Evolutionary conservation across 176 grass and related monocot species (phyloP), one percentile per base, ranked within the genome.

Genomic region (Phyllostachys edulis): DNA sequence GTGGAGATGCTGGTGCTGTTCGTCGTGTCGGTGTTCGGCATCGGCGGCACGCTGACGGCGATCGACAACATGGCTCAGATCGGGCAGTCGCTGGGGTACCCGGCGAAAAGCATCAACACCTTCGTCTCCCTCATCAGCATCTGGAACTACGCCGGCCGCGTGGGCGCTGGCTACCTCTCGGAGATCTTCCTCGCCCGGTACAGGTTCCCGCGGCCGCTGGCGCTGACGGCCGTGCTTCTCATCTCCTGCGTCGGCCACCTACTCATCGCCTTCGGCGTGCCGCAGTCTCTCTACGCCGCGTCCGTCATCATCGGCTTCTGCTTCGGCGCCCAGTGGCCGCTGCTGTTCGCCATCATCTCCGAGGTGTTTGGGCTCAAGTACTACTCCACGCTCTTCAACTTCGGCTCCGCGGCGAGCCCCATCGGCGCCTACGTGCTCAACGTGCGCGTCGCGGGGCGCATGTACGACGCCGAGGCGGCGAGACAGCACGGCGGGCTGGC

Each of bases 11-110:
- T 88, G 15, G 57, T 91, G 11, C 74, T 90, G 11, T 90, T 91
- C 89, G 80, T 81, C 3, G 67, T 86, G 9, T 88, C 89, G 7
- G 86, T 91, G n/a, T 98, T 92, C 62, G 93, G 96, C 21, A 88
- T 95, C 60, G 96, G 95, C 11, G 92, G 92, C 51, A 98, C 92
- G 23, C 76, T 93, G 50, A 94, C 95, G 0, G 95, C 95, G 18
- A 98, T 98, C 76, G 95, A 98, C 87, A 94, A 98, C 90, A 98
- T 94, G 95, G 95, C 90, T 6, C 92, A 98, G 84, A 98, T 98
- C 67, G 95, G 92, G 0, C 88, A 93, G 55, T 98, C 95, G 9
- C 75, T 98, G 11, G 90, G 90, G 0, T 94, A 98, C 87, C 89
- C 91, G 15, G 41, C 66, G 7, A 89, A 90, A 68, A 93, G 87